phyloP scores from a whole-genome alignment of 371 early-diverging fungal genomes.

The Umbelopsis sp. region DNA sequence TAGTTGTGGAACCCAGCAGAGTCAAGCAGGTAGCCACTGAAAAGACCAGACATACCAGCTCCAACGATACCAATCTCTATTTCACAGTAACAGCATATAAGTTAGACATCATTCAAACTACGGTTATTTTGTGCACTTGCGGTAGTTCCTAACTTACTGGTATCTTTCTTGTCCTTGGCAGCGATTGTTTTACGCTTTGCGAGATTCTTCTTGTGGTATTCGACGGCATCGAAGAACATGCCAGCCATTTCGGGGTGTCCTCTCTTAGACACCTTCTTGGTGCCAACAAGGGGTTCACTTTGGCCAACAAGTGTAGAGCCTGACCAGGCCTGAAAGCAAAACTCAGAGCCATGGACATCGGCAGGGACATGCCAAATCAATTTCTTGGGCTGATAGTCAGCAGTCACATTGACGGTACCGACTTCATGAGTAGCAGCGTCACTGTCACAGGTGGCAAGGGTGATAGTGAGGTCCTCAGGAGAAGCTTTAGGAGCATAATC shows the following conservation, averaged over 20 bases:
- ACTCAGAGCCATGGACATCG: conserved; percentile 20
- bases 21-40: conserved; percentile 33
- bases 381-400: conserved; percentile 28
- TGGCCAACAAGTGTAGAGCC: conserved; percentile 25
- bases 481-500: conserved; percentile 27
- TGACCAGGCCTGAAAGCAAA: conserved; percentile 25
- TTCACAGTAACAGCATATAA: not conserved
- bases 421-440: conserved; percentile 21
- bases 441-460: conserved; percentile 28
- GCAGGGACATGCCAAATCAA: conserved; percentile 33
- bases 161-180: conserved; percentile 25
- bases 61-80: conserved; percentile 41
- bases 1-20: conserved; percentile 40
- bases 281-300: conserved; percentile 23
- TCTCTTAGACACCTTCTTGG: conserved; percentile 27
- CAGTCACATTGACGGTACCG: conserved; percentile 21
- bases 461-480: conserved; percentile 20
- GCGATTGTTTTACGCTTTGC: conserved; percentile 25
- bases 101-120: no score
- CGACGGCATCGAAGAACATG: conserved; percentile 39
- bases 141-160: conserved; percentile 8
- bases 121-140: no score
- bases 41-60: conserved; percentile 42
- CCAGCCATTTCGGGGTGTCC: conserved; percentile 34
- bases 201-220: conserved; percentile 29